Evolutionary conservation across 441 rosid genomes (phyloP), one percentile per base, ranked within the genome.

Genomic region (Gossypium gossypioides): DNA sequence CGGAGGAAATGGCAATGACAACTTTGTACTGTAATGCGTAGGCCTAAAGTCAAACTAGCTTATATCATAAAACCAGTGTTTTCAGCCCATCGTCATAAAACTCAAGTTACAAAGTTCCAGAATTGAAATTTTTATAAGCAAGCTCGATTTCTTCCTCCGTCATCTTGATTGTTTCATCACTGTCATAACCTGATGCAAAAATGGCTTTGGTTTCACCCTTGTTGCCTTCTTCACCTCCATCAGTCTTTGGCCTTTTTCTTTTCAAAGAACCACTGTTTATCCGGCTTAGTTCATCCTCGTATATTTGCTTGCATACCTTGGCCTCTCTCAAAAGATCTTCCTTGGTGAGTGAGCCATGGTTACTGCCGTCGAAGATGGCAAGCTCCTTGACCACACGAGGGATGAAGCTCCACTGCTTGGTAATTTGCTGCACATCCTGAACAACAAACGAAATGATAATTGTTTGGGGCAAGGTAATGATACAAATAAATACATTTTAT

Each of bases 141-240:
- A 64, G 69, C 46, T 88, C 90, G 37, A 88, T 88, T 79, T 92
- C 98, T 67, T 91, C 97, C 80, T 89, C 95, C 0, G 98, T 91
- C 98, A 95, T 92, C 85, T 88, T 97, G 16, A 92, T 77, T 18
- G 98, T 95, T 80, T 87, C 88, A 0, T 95, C 99, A 10, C 97
- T 91, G 75, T 95, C 91, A 13, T 87, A 95, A 9, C 75, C 92
- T 1, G 69, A 57, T 3, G 67, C 71, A 65, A 82, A 55, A 42
- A 44, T 56, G 44, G 62, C 75, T 73, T 63, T 73, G 34, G 62
- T 65, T 77, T 21, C 74, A 34, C 54, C 71, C 6, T 68, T 61
- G 50, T 78, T 58, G n/a, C 63, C 50, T 32, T 21, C 73, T 34
- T 15, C 71, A 13, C 54, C 65, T 62, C 69, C 71, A 46, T 74